Base-by-base conservation (phyloP, 495 filamentous ascomycete species). In the Penicillium paxilli region DNA sequence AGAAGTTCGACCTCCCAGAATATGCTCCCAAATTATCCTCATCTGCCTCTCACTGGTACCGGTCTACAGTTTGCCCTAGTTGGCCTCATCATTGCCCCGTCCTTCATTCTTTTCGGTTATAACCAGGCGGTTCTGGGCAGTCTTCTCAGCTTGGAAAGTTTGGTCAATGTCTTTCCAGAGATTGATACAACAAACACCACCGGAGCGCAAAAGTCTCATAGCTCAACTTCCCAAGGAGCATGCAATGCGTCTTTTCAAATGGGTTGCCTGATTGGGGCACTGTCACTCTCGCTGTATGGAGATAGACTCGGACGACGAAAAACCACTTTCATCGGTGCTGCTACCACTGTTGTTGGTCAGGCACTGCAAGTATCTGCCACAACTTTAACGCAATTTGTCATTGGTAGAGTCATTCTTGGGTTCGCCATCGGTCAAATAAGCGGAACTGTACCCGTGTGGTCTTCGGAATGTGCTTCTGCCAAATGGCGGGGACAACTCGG, bases 361-460 rank as follows among this genome's bases (percentile, higher is more conserved):
- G 44, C 67, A 5, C 28, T 70, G 32, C 62, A 83, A 49, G 72
- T 75, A 22, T 64, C 73, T 7, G 59, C 80, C 0, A 81, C 72
- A 52, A 59, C 59, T 0, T 48, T 78, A 0, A 49, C 65, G 9
- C 74, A 79, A 41, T 66, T 79, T 20, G 66, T 74, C 38, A 63
- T 78, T 24, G 76, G 75, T 11, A 64, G 78, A 0, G 44, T 78
- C 17, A 55, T 76, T 35, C 52, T 58, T 5, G 76, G 78, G 1
- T 23, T 76, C 7, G 76, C 75, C 7, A 55, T 78, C 7, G 78
- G 76, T 4, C 51, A 63, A 14, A 41, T 76, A 10, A 71, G 60
- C 52, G 64, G 68, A 0, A 71, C 72, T 0, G 69, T 76, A 0
- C 76, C 76, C 0, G 66, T 75, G 11, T 79, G 78, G 78, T 73